phyloP scores from a whole-genome alignment of 2,329 filamentous ascomycete genomes.

The Fusarium sp. region DNA sequence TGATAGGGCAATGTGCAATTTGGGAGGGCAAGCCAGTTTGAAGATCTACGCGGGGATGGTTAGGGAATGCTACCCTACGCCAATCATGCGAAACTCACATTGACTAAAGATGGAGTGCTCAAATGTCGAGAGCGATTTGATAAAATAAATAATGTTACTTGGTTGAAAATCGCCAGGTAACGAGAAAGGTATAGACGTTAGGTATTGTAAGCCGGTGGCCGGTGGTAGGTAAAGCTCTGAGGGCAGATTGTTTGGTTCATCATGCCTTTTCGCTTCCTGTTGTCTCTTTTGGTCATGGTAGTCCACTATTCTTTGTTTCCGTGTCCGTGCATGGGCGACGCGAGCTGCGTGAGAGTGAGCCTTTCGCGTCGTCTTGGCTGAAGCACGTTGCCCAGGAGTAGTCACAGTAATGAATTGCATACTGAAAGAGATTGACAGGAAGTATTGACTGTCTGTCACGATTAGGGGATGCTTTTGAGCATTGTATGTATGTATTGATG shows the following conservation, averaged over 20 bases:
- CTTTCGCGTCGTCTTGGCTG: not conserved
- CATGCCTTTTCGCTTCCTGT: too few relatives aligned
- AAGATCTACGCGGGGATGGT: not conserved
- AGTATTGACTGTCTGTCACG: not conserved
- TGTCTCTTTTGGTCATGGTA: not conserved
- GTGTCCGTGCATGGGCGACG: not conserved
- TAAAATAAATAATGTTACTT: not conserved
- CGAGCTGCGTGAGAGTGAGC: slow-evolving; percentile 13
- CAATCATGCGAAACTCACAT: not conserved
- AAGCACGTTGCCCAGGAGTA: not conserved
- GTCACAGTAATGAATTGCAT: slow-evolving; percentile 3
- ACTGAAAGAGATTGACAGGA: not conserved
- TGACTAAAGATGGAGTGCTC: slow-evolving; percentile 2
- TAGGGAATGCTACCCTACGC: not conserved
- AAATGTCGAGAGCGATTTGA: not conserved
- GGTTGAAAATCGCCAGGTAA: not conserved
- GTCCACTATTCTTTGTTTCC: not conserved
- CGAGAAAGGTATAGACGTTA: not conserved
- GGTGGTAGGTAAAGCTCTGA: fast-evolving
- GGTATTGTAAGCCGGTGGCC: fast-evolving
- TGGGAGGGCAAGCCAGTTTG: not conserved
- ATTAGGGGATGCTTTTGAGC: not conserved
- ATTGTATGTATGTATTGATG: too few relatives aligned
- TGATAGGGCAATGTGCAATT: not conserved
- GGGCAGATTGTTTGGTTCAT: not conserved